Base-by-base conservation (phyloP, 768 basidiomycete species). In the Kwoniella heveanensis region DNA sequence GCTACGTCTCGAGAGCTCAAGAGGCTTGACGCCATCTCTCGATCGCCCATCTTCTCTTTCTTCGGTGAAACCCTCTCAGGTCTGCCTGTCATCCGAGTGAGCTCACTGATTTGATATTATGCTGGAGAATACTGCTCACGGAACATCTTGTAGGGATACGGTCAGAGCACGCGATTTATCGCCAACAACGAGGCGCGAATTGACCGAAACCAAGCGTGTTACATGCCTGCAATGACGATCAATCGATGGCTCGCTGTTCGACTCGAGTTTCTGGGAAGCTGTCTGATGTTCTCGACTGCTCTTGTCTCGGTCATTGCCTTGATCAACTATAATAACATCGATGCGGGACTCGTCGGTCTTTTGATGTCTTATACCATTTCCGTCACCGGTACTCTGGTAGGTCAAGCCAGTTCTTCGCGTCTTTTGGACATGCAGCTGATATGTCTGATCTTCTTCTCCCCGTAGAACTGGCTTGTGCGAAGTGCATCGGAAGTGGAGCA, bases 261-360 rank as follows among this genome's bases (percentile, higher is more conserved):
- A 21, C 82, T 95, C 17, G 92, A 95, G 69, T 88, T 91, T 64
- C 86, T 93, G 17, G 92, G 92, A 15, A 85, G 88, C 8, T 79
- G 87, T 70, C 88, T 94, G 68, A 91, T 95, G 66, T 82, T 92
- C 54, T 82, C 87, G 10, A 87, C 89, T 1, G 88, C 89, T 3
- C 47, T 83, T 0, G 81, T 91, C 54, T 85, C 91, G 0, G 82
- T 92, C 66, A 76, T 83, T 9, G 88, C 89, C 0, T 83, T 93
- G n/a, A 81, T 87, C 36, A 87, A 88, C 8, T 88, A 85, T 10
- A 86, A 87, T 0, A 75, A 68, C 17, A 88, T 96, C 10, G 90
- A 94, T 80, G 90, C 91, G 2, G 92, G 91, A 0, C 82, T 93
- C 22, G 91, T 94, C 26, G 92, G 92, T 7, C 82, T 94, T 64